Evolutionary conservation across 306 rosid species (phyloP).

Genomic region (Rosa lucieae): DNA sequence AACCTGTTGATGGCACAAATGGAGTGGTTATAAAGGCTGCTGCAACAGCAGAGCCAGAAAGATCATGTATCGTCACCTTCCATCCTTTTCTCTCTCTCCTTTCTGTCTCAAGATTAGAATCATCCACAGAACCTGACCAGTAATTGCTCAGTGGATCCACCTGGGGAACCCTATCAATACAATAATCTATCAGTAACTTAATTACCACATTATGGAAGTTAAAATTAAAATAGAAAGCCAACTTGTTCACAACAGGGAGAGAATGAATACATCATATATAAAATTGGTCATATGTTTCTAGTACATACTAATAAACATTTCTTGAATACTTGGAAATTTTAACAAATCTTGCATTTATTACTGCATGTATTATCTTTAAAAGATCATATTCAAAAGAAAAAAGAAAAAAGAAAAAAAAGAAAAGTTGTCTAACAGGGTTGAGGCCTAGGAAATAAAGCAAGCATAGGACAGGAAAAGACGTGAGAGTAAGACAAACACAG

Average conservation of each 20-base stretch:
- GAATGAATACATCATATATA: not conserved
- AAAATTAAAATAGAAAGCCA: not conserved
- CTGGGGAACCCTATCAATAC: conserved; percentile 77
- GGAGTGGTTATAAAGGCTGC: conserved; percentile 99
- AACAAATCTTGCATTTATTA: not conserved
- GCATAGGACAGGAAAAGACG: not conserved
- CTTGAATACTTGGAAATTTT: not conserved
- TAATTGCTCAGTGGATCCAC: conserved; percentile 69
- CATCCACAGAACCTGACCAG: conserved; percentile 63
- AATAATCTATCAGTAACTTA: conserved; percentile 31
- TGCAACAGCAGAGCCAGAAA: conserved; percentile 97
- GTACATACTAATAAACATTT: not conserved
- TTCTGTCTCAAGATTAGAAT: conserved; percentile 50
- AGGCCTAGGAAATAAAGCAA: not conserved
- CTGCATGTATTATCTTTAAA: not conserved
- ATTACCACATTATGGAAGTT: not conserved
- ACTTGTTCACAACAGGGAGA: not conserved
- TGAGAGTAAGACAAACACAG: not conserved
- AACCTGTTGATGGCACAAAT: conserved; percentile 94
- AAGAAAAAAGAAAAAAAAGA: not conserved
- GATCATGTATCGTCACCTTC: conserved; percentile 99
- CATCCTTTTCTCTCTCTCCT: conserved; percentile 92
- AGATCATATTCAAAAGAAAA: not conserved
- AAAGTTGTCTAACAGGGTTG: not conserved
- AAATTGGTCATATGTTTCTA: not conserved